These are phyloP conservation scores for Pisolithus marmoratus DNA, from an alignment of 768 basidiomycete species.

Conservation along the genomic window DNA sequence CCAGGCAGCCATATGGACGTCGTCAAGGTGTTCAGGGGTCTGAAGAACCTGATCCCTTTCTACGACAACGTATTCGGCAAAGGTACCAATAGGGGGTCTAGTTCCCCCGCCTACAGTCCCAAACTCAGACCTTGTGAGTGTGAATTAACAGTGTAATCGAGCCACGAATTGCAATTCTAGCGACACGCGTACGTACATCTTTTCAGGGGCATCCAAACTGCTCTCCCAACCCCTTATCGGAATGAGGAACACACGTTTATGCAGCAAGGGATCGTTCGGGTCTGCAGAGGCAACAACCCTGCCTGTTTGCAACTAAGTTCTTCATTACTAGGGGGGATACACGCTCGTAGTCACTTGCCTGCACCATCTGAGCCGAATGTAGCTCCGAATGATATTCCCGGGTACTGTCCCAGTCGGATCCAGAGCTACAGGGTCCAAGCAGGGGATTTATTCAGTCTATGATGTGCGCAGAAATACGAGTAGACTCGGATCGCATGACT, in stretches of 20 bases:
- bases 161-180: not conserved
- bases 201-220: slow-evolving; percentile 60
- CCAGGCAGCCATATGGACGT: slow-evolving; percentile 70
- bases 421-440: slow-evolving; percentile 46
- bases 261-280: slow-evolving; percentile 48
- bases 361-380: slow-evolving; percentile 72
- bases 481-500: slow-evolving; percentile 4
- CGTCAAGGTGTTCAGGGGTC: slow-evolving; percentile 62
- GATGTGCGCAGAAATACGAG: too few relatives aligned
- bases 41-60: slow-evolving; percentile 61
- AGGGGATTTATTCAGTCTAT: not conserved
- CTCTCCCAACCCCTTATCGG: slow-evolving; percentile 75
- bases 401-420: slow-evolving; percentile 67
- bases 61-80: slow-evolving; percentile 70
- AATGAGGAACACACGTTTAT: slow-evolving; percentile 66
- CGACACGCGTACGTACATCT: slow-evolving; percentile 36
- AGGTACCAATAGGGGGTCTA: slow-evolving; percentile 59
- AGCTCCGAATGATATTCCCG: slow-evolving; percentile 51
- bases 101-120: slow-evolving; percentile 59
- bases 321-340: not conserved
- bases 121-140: slow-evolving; percentile 37
- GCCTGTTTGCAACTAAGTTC: slow-evolving; percentile 35
- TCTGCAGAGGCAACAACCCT: slow-evolving; percentile 54
- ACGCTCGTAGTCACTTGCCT: slow-evolving; percentile 35
- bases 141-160: not conserved